phyloP scores from a whole-genome alignment of 108 stramenopile genomes.

The Heterococcus sp. region DNA sequence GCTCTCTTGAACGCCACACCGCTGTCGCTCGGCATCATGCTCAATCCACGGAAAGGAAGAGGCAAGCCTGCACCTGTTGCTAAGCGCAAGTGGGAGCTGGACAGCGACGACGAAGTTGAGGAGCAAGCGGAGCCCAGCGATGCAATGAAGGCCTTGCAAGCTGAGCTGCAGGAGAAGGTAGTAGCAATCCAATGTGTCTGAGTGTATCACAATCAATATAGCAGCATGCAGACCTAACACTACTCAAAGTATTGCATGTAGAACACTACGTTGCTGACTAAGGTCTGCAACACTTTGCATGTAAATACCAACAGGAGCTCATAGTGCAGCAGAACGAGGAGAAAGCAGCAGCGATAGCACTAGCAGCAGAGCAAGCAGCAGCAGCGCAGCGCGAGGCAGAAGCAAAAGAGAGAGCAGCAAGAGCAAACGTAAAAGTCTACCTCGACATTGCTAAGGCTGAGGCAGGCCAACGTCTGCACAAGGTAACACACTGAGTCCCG shows the following conservation, averaged over 20 bases:
- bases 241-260: too few relatives aligned
- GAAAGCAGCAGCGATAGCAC: background rate
- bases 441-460: background rate
- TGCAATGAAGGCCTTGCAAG: background rate
- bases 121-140: background rate
- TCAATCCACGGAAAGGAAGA: too few relatives aligned
- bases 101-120: background rate
- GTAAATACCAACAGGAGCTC: too few relatives aligned
- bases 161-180: background rate
- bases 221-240: too few relatives aligned
- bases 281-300: too few relatives aligned
- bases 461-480: background rate
- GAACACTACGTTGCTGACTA: too few relatives aligned
- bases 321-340: background rate
- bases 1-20: too few relatives aligned
- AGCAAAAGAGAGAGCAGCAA: background rate
- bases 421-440: background rate
- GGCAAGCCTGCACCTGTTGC: too few relatives aligned
- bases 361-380: background rate
- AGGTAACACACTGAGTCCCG: too few relatives aligned
- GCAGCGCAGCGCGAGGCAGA: background rate
- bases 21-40: too few relatives aligned
- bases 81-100: background rate
- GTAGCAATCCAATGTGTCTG: too few relatives aligned
- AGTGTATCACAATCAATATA: too few relatives aligned